Conservation (phyloP, 352 stramenopile species). For the Plasmopara muralis region DNA sequence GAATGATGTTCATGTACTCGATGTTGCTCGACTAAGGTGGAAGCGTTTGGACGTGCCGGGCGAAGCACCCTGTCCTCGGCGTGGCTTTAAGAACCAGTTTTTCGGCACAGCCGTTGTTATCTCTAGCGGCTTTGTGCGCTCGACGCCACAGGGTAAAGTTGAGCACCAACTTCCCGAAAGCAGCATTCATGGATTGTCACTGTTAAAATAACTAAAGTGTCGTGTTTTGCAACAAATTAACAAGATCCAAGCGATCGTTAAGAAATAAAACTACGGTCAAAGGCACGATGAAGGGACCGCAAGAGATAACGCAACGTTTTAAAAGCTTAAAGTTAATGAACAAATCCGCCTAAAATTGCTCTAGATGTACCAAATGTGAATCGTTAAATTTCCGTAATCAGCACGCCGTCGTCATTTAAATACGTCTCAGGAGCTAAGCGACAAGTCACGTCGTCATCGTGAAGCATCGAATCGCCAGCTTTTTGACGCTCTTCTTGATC, state of each 20-base stretch:
- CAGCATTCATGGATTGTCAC: slow-evolving; percentile 5
- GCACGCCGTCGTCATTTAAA: slow-evolving; percentile 61
- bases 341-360: too few species aligned
- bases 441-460: slow-evolving; percentile 27
- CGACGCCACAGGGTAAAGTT: slow-evolving; percentile 28
- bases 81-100: slow-evolving; percentile 34
- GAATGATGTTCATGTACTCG: slow-evolving; percentile 46
- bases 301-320: too few species aligned
- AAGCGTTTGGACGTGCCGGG: slow-evolving; percentile 22
- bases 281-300: too few species aligned
- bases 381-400: slow-evolving; percentile 54
- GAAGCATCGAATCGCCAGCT: slow-evolving; percentile 3
- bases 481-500: slow-evolving; percentile 11
- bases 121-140: slow-evolving; percentile 63
- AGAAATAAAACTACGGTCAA: too few species aligned
- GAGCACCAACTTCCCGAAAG: slow-evolving; percentile 38
- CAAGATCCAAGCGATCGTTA: too few species aligned
- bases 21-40: slow-evolving; percentile 33
- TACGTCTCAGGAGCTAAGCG: slow-evolving; percentile 54
- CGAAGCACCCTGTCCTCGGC: slow-evolving; percentile 41
- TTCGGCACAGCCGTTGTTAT: slow-evolving; percentile 69
- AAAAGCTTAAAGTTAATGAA: too few species aligned
- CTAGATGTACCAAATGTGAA: not conserved
- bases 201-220: slow-evolving; percentile 9
- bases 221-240: too few species aligned